Percentiles rank a stretch among this genome's conserved stretches.
Evolutionary conservation across 202 grass and related monocot genomes (phyloP).

Genomic region (Eragrostis tef): DNA sequence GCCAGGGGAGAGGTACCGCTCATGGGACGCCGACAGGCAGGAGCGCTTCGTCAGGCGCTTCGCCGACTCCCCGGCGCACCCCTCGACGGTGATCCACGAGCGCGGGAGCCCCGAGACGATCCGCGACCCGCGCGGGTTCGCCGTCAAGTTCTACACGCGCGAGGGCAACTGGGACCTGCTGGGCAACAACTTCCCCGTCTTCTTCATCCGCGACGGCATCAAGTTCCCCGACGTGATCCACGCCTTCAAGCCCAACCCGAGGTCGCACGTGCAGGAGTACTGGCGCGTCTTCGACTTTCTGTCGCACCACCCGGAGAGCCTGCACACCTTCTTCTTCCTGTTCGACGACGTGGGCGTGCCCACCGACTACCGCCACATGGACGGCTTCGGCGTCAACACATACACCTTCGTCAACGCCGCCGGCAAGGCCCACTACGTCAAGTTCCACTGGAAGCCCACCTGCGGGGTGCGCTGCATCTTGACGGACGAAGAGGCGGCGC

Average conservation of each 20-base stretch:
- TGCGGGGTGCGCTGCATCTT: constrained; percentile 74
- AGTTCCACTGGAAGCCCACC: constrained; percentile 96
- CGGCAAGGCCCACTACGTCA: constrained; percentile 66
- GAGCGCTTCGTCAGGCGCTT: constrained; percentile 67
- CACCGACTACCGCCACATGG: constrained; percentile 88
- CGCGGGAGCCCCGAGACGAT: constrained; percentile 86
- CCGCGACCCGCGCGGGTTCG: constrained; percentile 92
- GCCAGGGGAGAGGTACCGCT: constrained; percentile 78
- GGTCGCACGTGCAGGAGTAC: constrained; percentile 87
- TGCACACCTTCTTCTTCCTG: constrained; percentile 99
- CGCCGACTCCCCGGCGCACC: too few species aligned
- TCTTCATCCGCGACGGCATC: constrained; percentile 97
- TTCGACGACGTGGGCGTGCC: constrained; percentile 95
- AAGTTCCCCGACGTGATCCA: constrained; percentile 97
- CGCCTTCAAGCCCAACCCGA: constrained; percentile 91
- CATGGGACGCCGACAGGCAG: constrained; percentile 79
- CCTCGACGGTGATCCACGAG: constrained; percentile 97
- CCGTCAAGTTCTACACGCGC: constrained; percentile 94
- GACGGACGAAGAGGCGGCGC: constrained; percentile 74
- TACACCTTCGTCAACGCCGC: constrained; percentile 76
- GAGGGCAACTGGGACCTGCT: constrained; percentile 97
- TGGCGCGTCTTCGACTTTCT: constrained; percentile 88
- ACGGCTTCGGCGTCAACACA: constrained; percentile 90
- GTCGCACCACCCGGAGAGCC: constrained; percentile 79
- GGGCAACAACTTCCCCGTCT: constrained; percentile 97